Evolutionary conservation across 78 protist species (phyloP).

Genomic region (Protostelium mycophagum): DNA sequence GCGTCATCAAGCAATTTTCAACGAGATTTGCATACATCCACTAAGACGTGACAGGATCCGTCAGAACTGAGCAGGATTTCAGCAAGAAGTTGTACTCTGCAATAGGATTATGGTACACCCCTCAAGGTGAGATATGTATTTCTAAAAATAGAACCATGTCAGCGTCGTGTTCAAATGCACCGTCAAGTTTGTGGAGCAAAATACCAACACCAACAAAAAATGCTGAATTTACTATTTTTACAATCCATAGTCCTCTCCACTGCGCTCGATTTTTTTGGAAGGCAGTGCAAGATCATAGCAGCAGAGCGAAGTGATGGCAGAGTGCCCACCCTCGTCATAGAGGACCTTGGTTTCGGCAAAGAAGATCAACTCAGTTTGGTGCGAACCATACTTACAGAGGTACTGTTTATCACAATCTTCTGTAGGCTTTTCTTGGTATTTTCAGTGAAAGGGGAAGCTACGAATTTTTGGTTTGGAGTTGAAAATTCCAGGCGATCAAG

Average conservation of each 20-base stretch:
- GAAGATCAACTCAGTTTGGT: not conserved
- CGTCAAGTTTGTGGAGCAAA: too few relatives aligned
- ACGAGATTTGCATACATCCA: too few relatives aligned
- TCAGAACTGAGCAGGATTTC: not conserved
- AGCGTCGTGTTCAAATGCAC: too few relatives aligned
- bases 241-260: not conserved
- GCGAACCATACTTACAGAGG: not conserved
- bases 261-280: not conserved
- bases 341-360: not conserved
- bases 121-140: not conserved
- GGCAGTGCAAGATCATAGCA: not conserved
- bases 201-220: too few relatives aligned
- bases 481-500: not conserved
- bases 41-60: not conserved
- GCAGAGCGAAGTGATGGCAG: not conserved
- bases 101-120: not conserved
- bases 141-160: too few relatives aligned
- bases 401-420: too few relatives aligned
- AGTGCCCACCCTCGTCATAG: not conserved
- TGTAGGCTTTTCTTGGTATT: too few relatives aligned
- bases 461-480: too few relatives aligned
- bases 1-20: too few relatives aligned
- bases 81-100: not conserved
- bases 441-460: not conserved
- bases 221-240: too few relatives aligned